Evolutionary conservation across 2,329 filamentous ascomycete genomes (phyloP), one percentile per base, ranked within the genome.

Genomic region (Aspergillus eucalypticola): DNA sequence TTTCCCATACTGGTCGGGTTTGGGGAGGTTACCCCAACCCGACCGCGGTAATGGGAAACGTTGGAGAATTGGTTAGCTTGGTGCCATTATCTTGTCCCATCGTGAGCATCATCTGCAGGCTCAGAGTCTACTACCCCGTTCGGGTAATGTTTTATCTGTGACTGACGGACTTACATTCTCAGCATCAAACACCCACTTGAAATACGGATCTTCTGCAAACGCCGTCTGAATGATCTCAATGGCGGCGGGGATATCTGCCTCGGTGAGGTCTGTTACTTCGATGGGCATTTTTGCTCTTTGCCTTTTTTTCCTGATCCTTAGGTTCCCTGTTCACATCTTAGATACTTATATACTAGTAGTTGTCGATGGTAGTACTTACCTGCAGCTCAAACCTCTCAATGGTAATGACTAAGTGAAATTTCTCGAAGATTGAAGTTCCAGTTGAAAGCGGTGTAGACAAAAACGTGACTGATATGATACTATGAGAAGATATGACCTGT

Each of bases 121-220:
- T 42, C 32, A 23, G 7, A 11, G 32, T 35, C 32, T 13, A 13
- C 5, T 13, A 35, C 32, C 32, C 1, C 32, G 19, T 29, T 11
- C 8, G 10, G 10, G 10, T 25, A 19, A 13, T 27, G n/a, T 1
- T 32, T 32, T 35, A 15, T 53, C 35, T 38, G 27, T 13, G 27
- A 32, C 10, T 35, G 32, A 35, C 10, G 7, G 54, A 73, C 77
- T 64, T 73, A 84, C 85, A 69, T 84, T 84, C 38, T 77, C 72
- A 21, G 80, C 77, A 69, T 88, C 84, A 60, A 86, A 90, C 2
- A 88, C 83, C 88, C 88, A 90, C 21, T 80, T 75, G 65, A 86
- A 87, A 70, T 90, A 90, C 0, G 88, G 88, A 66, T 90, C 88
- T 4, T 86, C 80, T 1, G 81, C 83, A 68, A 90, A 90, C 0